Conservation (phyloP, 2,329 filamentous ascomycete genomes). For the Ophiostoma populinum region DNA sequence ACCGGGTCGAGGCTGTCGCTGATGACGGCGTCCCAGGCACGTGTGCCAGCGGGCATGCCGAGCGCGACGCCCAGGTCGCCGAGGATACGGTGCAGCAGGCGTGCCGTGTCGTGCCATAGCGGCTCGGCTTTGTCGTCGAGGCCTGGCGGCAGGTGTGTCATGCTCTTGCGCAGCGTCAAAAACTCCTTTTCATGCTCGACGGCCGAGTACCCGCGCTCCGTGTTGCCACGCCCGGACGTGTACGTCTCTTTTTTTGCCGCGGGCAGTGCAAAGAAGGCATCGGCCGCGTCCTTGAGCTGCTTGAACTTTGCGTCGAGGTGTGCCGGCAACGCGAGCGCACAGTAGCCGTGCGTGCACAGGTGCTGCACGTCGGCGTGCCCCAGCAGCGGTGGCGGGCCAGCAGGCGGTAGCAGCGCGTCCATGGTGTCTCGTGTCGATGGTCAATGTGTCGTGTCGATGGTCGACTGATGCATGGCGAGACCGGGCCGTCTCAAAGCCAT, state of each 20-base stretch:
- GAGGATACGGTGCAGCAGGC: conserved; percentile 12
- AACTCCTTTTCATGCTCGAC: conserved; percentile 12
- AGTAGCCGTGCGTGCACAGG: conserved; percentile 12
- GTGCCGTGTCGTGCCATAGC: conserved; percentile 12
- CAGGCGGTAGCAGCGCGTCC: conserved; percentile 7
- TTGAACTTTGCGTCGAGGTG: conserved; percentile 5
- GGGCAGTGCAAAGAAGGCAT: conserved; percentile 10
- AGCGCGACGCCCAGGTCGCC: conserved; percentile 10
- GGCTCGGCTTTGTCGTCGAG: conserved; percentile 1
- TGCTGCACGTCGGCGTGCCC: conserved; percentile 7
- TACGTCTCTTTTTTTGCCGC: conserved; percentile 6
- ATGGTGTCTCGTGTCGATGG: not conserved
- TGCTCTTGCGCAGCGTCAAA: conserved; percentile 11
- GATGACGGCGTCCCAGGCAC: conserved; percentile 9
- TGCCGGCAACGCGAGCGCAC: conserved; percentile 8
- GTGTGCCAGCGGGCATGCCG: conserved; percentile 5
- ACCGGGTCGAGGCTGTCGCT: conserved; percentile 9
- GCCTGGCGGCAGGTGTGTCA: conserved; percentile 8
- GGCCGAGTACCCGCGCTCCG: conserved; percentile 4
- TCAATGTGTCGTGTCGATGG: not conserved
- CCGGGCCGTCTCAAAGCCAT: too few relatives aligned
- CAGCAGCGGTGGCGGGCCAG: conserved; percentile 11
- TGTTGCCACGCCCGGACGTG: conserved; percentile 11
- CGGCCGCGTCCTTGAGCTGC: conserved; percentile 4
- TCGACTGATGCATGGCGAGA: too few relatives aligned